Evolutionary conservation across 768 basidiomycete species (phyloP), one percentile per base, ranked within the genome.

Genomic region (Naganishia kalamii): DNA sequence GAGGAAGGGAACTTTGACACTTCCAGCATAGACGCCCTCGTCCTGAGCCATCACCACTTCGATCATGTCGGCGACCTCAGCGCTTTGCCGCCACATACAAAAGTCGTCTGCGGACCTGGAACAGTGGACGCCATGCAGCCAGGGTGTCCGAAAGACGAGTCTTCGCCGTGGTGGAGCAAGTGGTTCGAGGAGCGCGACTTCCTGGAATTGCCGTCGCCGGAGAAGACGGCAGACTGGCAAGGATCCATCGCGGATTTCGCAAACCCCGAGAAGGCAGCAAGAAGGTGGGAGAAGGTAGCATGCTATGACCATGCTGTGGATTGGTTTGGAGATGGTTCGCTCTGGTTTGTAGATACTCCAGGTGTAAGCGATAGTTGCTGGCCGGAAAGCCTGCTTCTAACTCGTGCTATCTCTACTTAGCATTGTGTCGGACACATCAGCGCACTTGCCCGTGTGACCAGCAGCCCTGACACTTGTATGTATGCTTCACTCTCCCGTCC

Each of bases 321-420:
- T 43, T 73, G 65, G 63, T 71, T 70, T 43, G 69, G 70, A 0
- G 72, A 73, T 61, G 72, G 72, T 3, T 68, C 68, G 52, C 61
- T 71, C 40, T 73, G 69, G 69, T 57, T 73, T 10, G 47, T 69
- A 12, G 61, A 69, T 64, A 64, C 63, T 15, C 70, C 70, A 41
- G 72, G 72, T 17, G 69, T 71, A 29, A 66, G 72, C 68, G 21
- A 23, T 37, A 11, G 17, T 25, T 17, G 11, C n/a, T 2, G 23
- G 29, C 33, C 23, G 35, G 17, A 57, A 2, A 10, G 33, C 33
- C 27, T 23, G 7, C 35, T 30, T 29, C 23, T 51, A 32, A 35
- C 30, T 47, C 37, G 12, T 44, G 2, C 6, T 49, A 3, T 1
- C 8, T 27, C 19, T 33, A n/a, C 8, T 15, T 25, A 73, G 72